Evolutionary conservation across 306 rosid species (phyloP).

Genomic region (Dalbergia oliveri): DNA sequence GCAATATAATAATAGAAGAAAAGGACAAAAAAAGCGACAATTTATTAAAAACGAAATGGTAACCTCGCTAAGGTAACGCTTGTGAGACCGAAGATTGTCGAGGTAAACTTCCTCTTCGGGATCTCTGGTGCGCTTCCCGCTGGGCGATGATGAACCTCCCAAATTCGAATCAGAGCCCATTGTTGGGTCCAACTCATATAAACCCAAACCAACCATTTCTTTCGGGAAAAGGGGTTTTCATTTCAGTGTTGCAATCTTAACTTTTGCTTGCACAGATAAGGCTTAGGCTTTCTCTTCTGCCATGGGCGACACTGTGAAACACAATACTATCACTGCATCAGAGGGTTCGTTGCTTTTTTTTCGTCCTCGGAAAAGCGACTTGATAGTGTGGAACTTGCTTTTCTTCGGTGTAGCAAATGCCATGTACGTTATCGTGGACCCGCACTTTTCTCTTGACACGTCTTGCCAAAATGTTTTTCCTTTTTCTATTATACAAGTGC

Average conservation of each 20-base stretch:
- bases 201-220: neutral
- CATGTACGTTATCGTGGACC: neutral
- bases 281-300: slow-evolving; percentile 23
- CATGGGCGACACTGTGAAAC: slow-evolving; percentile 21
- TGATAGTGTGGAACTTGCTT: slow-evolving; percentile 7
- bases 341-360: slow-evolving; percentile 3
- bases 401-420: neutral
- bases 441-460: neutral
- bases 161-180: slow-evolving; percentile 84
- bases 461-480: no score
- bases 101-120: slow-evolving; percentile 96
- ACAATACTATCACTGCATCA: neutral
- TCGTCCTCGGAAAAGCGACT: neutral
- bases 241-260: slow-evolving; percentile 39
- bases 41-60: slow-evolving; percentile 22
- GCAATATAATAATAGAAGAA: neutral
- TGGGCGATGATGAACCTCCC: slow-evolving; percentile 68
- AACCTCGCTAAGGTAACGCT: slow-evolving; percentile 99
- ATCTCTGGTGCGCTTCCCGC: slow-evolving; percentile 84
- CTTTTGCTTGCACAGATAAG: neutral
- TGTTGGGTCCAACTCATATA: slow-evolving; percentile 36
- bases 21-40: slow-evolving; percentile 28
- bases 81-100: slow-evolving; percentile 95
- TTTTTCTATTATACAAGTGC: no score
- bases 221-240: neutral